A percentile compares a stretch with the other conserved stretches of the same genome.
Evolutionary conservation across 352 stramenopile genomes (phyloP).

Genomic region (Globisporangium splendens): DNA sequence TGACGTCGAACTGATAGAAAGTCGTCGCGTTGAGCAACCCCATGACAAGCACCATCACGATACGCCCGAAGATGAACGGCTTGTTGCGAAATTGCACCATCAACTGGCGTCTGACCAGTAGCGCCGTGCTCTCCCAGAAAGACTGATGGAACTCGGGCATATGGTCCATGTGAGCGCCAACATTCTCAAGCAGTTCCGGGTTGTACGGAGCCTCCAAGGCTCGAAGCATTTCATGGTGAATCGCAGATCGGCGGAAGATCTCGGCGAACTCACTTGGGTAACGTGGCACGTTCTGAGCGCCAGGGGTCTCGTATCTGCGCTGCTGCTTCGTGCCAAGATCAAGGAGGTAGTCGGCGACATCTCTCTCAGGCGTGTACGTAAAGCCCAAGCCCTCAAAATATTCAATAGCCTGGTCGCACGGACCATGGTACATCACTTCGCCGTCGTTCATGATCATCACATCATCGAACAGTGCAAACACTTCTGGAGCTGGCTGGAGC

Average conservation of each 20-base stretch:
- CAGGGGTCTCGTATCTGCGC: constrained; percentile 1
- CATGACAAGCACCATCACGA: constrained; percentile 15
- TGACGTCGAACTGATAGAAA: constrained; percentile 14
- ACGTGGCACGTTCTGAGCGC: constrained; percentile 18
- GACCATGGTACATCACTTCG: constrained; percentile 37
- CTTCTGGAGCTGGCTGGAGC: constrained; percentile 64
- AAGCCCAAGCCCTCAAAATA: constrained; percentile 72
- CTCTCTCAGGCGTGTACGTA: constrained; percentile 19
- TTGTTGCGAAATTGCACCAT: constrained; percentile 48
- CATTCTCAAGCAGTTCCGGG: constrained; percentile 24
- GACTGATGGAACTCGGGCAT: constrained; percentile 42
- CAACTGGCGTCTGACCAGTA: constrained; percentile 45
- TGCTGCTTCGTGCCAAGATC: constrained; percentile 12
- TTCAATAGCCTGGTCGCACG: constrained; percentile 35
- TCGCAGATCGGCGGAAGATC: constrained; percentile 27
- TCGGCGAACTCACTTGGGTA: constrained; percentile 25
- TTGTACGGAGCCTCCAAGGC: constrained; percentile 24
- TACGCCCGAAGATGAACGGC: constrained; percentile 11
- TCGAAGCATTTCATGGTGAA: constrained; percentile 25
- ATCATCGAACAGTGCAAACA: constrained; percentile 52
- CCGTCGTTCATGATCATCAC: constrained; percentile 45
- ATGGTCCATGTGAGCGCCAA: constrained; percentile 24
- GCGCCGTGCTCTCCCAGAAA: constrained; percentile 32
- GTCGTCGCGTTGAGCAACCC: constrained; percentile 13
- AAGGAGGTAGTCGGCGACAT: constrained; percentile 24